Conservation (phyloP, 2,329 filamentous ascomycete genomes). For the Botrytis fragariae region DNA sequence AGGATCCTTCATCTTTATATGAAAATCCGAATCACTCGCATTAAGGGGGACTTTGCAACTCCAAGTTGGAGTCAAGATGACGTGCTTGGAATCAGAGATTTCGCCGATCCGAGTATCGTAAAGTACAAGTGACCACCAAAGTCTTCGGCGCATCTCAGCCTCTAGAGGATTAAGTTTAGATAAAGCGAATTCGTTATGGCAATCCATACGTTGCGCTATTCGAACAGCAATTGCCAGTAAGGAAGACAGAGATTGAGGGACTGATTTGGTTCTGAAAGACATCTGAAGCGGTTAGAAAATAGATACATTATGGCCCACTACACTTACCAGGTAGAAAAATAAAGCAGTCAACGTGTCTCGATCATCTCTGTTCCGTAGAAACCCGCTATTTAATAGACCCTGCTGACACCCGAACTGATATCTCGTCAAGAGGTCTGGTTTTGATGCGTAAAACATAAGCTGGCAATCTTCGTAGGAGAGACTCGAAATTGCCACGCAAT, state of each 20-base stretch:
- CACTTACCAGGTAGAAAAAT: conserved; percentile 52
- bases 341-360: conserved; percentile 50
- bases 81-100: conserved; percentile 52
- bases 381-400: conserved; percentile 45
- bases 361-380: conserved; percentile 43
- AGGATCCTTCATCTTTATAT: conserved; percentile 54
- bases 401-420: conserved; percentile 48
- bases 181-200: conserved; percentile 61
- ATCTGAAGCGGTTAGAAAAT: conserved; percentile 29
- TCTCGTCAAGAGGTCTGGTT: conserved; percentile 41
- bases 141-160: conserved; percentile 65
- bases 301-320: conserved; percentile 1
- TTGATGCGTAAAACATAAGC: conserved; percentile 40
- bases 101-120: conserved; percentile 70
- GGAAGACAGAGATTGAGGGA: conserved; percentile 59
- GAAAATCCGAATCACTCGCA: conserved; percentile 60
- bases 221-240: conserved; percentile 65
- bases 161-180: conserved; percentile 53
- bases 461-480: conserved; percentile 55
- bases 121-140: conserved; percentile 71
- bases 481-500: conserved; percentile 57
- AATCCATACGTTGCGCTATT: conserved; percentile 64
- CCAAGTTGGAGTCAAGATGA: conserved; percentile 44
- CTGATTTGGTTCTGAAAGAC: conserved; percentile 42
- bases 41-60: conserved; percentile 59